A percentile compares a stretch with the other conserved stretches of the same genome.
Evolutionary conservation across 169 alveolate species (phyloP).

Genomic region (Theileria parva): DNA sequence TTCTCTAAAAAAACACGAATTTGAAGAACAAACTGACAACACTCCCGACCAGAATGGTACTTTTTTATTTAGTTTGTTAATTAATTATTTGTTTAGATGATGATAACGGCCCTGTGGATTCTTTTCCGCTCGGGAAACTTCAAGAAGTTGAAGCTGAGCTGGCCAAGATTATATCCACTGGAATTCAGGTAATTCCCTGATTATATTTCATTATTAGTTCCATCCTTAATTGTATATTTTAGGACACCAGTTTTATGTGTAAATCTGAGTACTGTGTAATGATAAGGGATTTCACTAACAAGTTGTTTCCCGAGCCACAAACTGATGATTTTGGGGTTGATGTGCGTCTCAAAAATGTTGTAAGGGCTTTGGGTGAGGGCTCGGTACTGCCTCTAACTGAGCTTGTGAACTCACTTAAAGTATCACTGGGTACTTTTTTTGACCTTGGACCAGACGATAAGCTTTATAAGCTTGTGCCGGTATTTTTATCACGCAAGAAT

Average conservation of each 20-base stretch:
- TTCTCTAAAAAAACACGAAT: background rate
- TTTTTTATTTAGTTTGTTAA: background rate
- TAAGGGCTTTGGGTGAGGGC: conserved; percentile 61
- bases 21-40: background rate
- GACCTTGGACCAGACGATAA: conserved; percentile 14
- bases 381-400: conserved; percentile 27
- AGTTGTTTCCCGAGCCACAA: background rate
- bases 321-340: conserved; percentile 52
- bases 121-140: conserved; percentile 8
- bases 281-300: conserved; percentile 33
- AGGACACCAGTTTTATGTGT: conserved; percentile 62
- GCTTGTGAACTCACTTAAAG: conserved; percentile 24
- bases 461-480: conserved; percentile 20
- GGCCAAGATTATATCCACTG: conserved; percentile 52
- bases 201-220: background rate
- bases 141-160: conserved; percentile 53
- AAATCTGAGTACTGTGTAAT: conserved; percentile 30
- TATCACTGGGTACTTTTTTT: conserved; percentile 1
- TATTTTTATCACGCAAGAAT: conserved; percentile 34
- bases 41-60: background rate
- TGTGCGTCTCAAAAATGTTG: conserved; percentile 29
- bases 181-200: conserved; percentile 42
- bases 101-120: background rate
- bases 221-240: background rate
- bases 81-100: conserved; percentile 8